These are phyloP conservation scores for Salix udensis DNA, from an alignment of 345 rosid species.

Conservation along the genomic window DNA sequence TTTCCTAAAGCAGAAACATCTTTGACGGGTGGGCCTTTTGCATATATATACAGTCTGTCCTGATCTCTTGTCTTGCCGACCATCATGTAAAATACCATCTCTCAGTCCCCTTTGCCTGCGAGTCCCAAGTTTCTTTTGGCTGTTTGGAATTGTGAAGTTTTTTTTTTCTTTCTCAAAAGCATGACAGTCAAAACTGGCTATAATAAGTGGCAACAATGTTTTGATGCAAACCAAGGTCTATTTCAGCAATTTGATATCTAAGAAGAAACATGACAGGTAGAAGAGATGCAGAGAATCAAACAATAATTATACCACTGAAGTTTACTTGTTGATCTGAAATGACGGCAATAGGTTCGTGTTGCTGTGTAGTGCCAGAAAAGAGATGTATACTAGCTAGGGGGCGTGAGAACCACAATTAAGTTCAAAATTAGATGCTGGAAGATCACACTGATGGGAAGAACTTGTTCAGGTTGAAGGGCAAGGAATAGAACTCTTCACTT, in stretches of 20 bases:
- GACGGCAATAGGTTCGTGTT: background rate
- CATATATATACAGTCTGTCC: background rate
- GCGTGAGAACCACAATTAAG: background rate
- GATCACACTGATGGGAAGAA: conserved; percentile 84
- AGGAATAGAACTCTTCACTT: conserved; percentile 87
- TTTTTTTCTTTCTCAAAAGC: background rate
- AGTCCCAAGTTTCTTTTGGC: background rate
- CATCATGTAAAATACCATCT: background rate
- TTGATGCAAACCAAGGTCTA: background rate
- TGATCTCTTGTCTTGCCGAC: background rate
- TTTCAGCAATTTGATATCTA: background rate
- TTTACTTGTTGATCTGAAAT: conserved; percentile 5
- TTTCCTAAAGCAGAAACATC: background rate
- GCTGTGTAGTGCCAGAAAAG: background rate
- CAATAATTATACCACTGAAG: background rate
- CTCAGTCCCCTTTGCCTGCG: background rate
- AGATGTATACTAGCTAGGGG: background rate
- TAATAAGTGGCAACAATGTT: too few relatives aligned
- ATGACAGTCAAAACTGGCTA: background rate
- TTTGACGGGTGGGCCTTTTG: background rate
- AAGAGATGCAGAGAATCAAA: background rate
- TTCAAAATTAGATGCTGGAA: conserved; percentile 2
- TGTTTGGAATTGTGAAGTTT: background rate
- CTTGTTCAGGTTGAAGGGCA: conserved; percentile 95
- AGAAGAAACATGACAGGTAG: background rate